These are phyloP conservation scores for Russula virescens DNA, from an alignment of 768 basidiomycete species.

Conservation along the genomic window DNA sequence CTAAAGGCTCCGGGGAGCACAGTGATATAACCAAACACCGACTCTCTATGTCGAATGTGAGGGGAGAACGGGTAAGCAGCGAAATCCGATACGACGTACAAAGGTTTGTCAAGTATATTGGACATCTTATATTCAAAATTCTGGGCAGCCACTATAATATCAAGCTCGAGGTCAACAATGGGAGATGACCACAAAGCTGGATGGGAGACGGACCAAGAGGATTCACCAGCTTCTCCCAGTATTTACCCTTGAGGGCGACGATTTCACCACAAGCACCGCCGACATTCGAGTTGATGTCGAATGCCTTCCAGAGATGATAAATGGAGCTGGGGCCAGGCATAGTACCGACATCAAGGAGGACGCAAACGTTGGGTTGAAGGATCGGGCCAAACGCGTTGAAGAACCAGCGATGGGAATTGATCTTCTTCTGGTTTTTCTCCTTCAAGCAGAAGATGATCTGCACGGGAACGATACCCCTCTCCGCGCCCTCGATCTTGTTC, in stretches of 20 bases:
- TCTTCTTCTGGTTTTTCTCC: conserved; percentile 93
- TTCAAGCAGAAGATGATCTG: conserved; percentile 91
- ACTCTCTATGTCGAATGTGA: conserved; percentile 42
- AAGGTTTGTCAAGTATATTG: conserved; percentile 88
- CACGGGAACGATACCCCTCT: conserved; percentile 78
- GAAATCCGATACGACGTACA: conserved; percentile 34
- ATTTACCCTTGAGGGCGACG: conserved; percentile 85
- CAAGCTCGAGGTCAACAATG: neutral
- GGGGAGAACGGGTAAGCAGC: neutral
- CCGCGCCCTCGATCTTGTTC: conserved; percentile 74
- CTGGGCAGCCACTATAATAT: conserved; percentile 65
- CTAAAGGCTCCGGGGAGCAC: conserved; percentile 92
- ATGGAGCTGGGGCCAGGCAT: conserved; percentile 85
- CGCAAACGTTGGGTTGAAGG: conserved; percentile 86
- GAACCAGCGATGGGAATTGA: conserved; percentile 93
- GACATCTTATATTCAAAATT: conserved; percentile 95
- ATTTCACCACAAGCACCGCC: conserved; percentile 97
- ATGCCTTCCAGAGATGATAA: conserved; percentile 93
- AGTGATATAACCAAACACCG: conserved; percentile 89
- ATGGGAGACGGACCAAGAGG: conserved; percentile 42
- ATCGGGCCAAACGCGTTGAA: conserved; percentile 85
- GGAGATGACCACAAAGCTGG: neutral
- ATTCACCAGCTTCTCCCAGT: conserved; percentile 71
- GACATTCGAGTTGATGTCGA: conserved; percentile 86
- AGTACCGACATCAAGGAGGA: conserved; percentile 83